Conservation (phyloP, 768 basidiomycete genomes). For the Boletus subparvulus region DNA sequence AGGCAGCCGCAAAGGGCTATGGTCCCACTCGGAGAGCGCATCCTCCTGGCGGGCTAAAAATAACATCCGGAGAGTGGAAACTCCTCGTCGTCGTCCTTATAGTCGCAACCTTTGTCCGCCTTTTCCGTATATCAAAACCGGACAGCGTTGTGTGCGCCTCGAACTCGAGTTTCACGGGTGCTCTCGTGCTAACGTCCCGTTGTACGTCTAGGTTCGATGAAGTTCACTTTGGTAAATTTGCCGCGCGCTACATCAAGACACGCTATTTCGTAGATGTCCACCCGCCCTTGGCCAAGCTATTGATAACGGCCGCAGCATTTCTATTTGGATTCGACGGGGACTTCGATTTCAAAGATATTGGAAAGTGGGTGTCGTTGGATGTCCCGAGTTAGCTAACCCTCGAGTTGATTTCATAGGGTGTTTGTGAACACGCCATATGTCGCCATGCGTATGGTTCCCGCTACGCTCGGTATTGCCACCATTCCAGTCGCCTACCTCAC, state of each 20-base stretch:
- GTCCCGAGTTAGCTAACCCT: not conserved
- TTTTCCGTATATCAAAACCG: slow-evolving; percentile 83
- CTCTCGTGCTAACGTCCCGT: not conserved
- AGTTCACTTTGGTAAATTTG: slow-evolving; percentile 98
- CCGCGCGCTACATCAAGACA: slow-evolving; percentile 89
- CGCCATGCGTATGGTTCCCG: slow-evolving; percentile 96
- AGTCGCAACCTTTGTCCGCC: slow-evolving; percentile 75
- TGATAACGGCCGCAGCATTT: slow-evolving; percentile 90
- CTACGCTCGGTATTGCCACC: slow-evolving; percentile 82
- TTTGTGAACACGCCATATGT: slow-evolving; percentile 92
- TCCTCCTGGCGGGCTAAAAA: slow-evolving; percentile 59
- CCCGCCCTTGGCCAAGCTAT: slow-evolving; percentile 92
- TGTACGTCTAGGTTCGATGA: slow-evolving; percentile 78
- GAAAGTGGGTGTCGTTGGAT: slow-evolving; percentile 61
- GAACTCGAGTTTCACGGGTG: not conserved
- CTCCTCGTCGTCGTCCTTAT: slow-evolving; percentile 64
- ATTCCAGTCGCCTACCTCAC: slow-evolving; percentile 92
- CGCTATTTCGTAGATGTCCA: slow-evolving; percentile 95
- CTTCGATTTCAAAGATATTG: slow-evolving; percentile 98
- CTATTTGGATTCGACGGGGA: slow-evolving; percentile 86
- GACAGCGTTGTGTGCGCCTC: slow-evolving; percentile 85
- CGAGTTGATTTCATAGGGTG: slow-evolving; percentile 44
- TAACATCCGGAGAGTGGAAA: slow-evolving; percentile 75
- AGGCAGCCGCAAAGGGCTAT: slow-evolving; percentile 66
- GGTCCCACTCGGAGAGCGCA: slow-evolving; percentile 47